phyloP scores from a whole-genome alignment of 768 basidiomycete genomes.

The Termitomyces sp. region DNA sequence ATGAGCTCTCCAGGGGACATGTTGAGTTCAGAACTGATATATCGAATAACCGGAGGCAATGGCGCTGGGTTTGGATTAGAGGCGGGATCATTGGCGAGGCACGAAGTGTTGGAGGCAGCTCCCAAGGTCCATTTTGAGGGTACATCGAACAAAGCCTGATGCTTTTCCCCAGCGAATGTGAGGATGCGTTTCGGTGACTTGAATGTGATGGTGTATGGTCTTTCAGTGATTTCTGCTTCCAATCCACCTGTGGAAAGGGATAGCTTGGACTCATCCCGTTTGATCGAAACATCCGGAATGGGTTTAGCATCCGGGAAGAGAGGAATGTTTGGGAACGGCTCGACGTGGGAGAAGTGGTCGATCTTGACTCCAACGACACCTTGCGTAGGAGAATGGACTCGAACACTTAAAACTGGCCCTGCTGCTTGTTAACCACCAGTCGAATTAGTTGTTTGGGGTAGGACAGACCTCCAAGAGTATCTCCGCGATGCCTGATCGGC shows the following conservation, averaged over 20 bases:
- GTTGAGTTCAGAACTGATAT: slow-evolving; percentile 55
- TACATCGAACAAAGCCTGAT: slow-evolving; percentile 52
- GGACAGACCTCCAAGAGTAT: slow-evolving; percentile 49
- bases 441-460: not conserved
- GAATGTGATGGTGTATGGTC: slow-evolving; percentile 60
- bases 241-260: slow-evolving; percentile 42
- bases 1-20: slow-evolving; percentile 65
- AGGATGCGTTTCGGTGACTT: slow-evolving; percentile 39
- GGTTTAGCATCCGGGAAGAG: slow-evolving; percentile 59
- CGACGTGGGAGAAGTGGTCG: slow-evolving; percentile 41
- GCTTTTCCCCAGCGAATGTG: slow-evolving; percentile 46
- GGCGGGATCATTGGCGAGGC: slow-evolving; percentile 48
- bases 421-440: slow-evolving; percentile 10
- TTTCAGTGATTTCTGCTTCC: slow-evolving; percentile 48
- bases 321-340: slow-evolving; percentile 42
- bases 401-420: slow-evolving; percentile 47
- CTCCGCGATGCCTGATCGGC: slow-evolving; percentile 56
- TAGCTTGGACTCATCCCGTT: slow-evolving; percentile 21
- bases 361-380: slow-evolving; percentile 53
- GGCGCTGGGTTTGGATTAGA: slow-evolving; percentile 48
- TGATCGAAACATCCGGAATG: slow-evolving; percentile 35
- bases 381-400: slow-evolving; percentile 49
- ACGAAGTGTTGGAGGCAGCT: slow-evolving; percentile 49
- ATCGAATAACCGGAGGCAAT: slow-evolving; percentile 37
- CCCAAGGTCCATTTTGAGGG: slow-evolving; percentile 46